Conservation (phyloP, 805 yeast genomes). For the Saccharomycopsis selenospora region DNA sequence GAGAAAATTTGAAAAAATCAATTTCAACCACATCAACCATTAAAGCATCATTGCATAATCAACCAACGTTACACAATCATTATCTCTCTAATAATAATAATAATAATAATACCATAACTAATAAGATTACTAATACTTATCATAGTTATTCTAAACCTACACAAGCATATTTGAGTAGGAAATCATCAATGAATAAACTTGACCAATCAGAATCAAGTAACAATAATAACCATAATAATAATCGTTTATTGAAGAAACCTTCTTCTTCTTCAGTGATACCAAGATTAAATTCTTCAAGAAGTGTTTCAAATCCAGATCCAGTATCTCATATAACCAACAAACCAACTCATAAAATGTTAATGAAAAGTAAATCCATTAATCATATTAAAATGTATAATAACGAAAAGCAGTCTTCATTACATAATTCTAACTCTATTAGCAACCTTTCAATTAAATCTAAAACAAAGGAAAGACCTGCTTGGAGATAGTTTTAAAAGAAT, state of each 20-base stretch:
- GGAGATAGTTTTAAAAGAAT: neutral
- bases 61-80: too few species aligned
- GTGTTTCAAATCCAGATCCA: slow-evolving; percentile 1
- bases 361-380: neutral
- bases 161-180: neutral
- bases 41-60: too few species aligned
- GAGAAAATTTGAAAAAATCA: neutral
- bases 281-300: neutral
- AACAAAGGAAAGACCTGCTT: slow-evolving; percentile 2
- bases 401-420: neutral
- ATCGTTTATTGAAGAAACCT: neutral
- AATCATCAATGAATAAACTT: neutral
- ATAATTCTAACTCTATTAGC: neutral
- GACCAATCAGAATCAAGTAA: neutral
- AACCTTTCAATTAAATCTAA: neutral
- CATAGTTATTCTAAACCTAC: neutral
- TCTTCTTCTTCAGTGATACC: neutral
- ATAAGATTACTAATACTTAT: too few species aligned
- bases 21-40: neutral
- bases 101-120: too few species aligned
- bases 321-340: neutral
- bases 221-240: too few species aligned
- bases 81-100: too few species aligned
- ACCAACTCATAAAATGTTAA: neutral
- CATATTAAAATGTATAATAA: neutral